Base-by-base conservation (phyloP, 2,329 filamentous ascomycete genomes). In the Penicillium janthinellum region DNA sequence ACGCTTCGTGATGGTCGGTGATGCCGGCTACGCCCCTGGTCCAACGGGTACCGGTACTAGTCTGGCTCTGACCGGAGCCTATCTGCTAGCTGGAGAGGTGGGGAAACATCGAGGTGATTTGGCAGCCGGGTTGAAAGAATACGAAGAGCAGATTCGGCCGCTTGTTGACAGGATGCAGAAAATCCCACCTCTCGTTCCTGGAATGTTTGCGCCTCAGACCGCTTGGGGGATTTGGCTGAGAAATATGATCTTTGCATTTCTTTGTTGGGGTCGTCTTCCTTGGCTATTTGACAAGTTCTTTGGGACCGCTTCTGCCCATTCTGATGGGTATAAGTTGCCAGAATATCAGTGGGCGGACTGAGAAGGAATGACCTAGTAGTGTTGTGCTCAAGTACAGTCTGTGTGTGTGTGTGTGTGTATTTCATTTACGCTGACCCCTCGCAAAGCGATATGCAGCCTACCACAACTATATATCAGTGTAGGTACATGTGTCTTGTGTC, bases 71-170 rank as follows among this genome's bases (percentile, higher is more conserved):
- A 59, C 69, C 12, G 75, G 74, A 0, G 81, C 83, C 0, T 87
- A 86, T 64, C 70, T 85, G 1, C 73, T 87, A 3, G 84, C 84
- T 0, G 84, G 84, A 1, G 84, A 77, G 54, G 60, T 78, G 15
- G 51, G 57, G 4, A 71, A 62, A 44, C 65, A 73, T 42, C 45
- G 55, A 15, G 64, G 63, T 58, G 68, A 78, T 63, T 34, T 79
- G 15, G 67, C 59, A 15, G 73, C 69, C 15, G 77, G 67, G 10
- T 66, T 79, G 4, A 57, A 42, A 42, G 70, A 65, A 2, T 80
- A 80, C 54, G 75, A 78, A 60, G 65, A 72, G 63, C 62, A 56
- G 15, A 75, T 80, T 69, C 69, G 70, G 41, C 75, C 77, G 4
- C 65, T 78, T 42, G 70, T 78, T 42, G 53, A 71, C 15, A 70